Evolutionary conservation across 306 rosid species (phyloP).

Genomic region (Astragalus glycyphyllos): DNA sequence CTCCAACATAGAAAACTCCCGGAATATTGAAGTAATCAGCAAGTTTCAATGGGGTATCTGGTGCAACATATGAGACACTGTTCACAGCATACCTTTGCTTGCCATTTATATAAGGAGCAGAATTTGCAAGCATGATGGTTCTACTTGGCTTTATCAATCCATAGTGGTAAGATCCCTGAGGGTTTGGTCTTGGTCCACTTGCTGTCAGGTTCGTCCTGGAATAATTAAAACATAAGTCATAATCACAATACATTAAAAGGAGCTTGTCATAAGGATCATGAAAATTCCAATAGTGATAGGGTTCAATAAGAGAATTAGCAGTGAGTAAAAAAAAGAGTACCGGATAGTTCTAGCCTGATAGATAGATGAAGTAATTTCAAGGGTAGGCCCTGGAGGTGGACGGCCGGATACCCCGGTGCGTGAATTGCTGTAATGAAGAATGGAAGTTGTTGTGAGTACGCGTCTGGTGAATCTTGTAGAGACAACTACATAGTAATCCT

Average conservation of each 20-base stretch:
- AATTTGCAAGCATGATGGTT: conserved; percentile 84
- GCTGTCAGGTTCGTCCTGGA: conserved; percentile 69
- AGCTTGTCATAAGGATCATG: not conserved
- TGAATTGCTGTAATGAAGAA: conserved; percentile 93
- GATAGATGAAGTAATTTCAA: conserved; percentile 68
- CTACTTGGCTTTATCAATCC: conserved; percentile 78
- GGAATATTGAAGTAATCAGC: conserved; percentile 84
- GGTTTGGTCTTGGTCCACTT: conserved; percentile 98
- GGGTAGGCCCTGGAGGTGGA: conserved; percentile 78
- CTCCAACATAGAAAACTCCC: conserved; percentile 82
- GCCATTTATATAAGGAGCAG: conserved; percentile 83
- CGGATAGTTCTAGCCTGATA: conserved; percentile 84
- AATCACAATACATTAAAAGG: conserved; percentile 4
- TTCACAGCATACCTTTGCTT: conserved; percentile 95
- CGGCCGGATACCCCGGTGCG: conserved; percentile 78
- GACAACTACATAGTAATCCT: conserved; percentile 84
- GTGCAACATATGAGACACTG: conserved; percentile 67
- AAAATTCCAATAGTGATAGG: not conserved
- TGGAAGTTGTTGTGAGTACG: conserved; percentile 80
- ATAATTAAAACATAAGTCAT: not conserved
- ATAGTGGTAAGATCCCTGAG: conserved; percentile 96
- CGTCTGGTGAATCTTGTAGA: conserved; percentile 77
- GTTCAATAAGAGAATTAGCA: conserved; percentile 13
- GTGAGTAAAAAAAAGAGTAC: conserved; percentile 46
- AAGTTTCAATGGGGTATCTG: conserved; percentile 88